Percentiles rank a stretch among this genome's conserved stretches.
Conservation (phyloP, 805 yeast species). For the Isabelozyma pseudorhagii region DNA sequence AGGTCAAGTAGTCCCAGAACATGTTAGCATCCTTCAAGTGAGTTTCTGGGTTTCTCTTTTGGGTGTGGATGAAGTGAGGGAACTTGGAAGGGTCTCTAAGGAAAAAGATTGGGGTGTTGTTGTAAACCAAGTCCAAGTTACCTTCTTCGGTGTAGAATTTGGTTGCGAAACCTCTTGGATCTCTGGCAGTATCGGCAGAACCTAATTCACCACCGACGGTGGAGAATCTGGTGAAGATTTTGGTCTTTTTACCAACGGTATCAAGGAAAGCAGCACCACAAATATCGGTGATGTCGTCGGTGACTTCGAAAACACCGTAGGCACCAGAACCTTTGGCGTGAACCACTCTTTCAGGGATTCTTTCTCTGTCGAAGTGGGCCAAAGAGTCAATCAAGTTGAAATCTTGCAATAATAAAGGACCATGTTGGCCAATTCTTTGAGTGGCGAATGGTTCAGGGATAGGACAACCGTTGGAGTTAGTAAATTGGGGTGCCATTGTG, state of each 20-base stretch:
- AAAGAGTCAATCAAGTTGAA: constrained; percentile 74
- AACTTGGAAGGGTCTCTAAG: constrained; percentile 82
- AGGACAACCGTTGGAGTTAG: constrained; percentile 77
- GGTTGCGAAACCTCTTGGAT: constrained; percentile 82
- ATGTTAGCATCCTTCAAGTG: constrained; percentile 75
- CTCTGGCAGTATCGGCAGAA: constrained; percentile 79
- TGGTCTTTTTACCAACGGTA: constrained; percentile 76
- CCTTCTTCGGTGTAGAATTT: constrained; percentile 84
- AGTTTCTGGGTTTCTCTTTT: constrained; percentile 81
- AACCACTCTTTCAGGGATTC: constrained; percentile 90
- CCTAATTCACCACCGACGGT: constrained; percentile 87
- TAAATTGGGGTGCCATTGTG: constrained; percentile 54
- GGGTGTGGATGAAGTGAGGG: constrained; percentile 86
- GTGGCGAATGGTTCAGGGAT: constrained; percentile 73
- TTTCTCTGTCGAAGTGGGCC: constrained; percentile 86
- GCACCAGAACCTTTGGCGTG: constrained; percentile 96
- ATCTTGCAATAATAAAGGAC: constrained; percentile 80
- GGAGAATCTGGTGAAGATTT: constrained; percentile 71
- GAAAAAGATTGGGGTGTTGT: constrained; percentile 84
- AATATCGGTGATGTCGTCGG: constrained; percentile 77
- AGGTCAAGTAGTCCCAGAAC: constrained; percentile 81
- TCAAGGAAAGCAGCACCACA: constrained; percentile 69
- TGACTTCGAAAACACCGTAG: constrained; percentile 79
- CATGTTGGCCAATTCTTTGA: constrained; percentile 70
- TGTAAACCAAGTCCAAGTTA: constrained; percentile 79